These are phyloP conservation scores for Debaryomyces prosopidis DNA, from an alignment of 805 yeast genomes.

Conservation along the genomic window DNA sequence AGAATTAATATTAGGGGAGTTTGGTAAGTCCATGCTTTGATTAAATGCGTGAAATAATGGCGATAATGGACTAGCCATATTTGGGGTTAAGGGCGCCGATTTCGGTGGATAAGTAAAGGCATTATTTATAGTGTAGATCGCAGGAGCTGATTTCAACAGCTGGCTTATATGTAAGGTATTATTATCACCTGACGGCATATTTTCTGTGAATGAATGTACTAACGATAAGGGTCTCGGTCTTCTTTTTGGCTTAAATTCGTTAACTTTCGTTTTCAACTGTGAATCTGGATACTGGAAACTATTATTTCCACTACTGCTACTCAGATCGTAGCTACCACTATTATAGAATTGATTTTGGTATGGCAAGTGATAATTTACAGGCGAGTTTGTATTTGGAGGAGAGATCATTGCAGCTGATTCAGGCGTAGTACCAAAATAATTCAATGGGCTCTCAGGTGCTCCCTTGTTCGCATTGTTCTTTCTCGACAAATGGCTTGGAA, in stretches of 20 bases:
- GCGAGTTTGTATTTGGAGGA: constrained; percentile 29
- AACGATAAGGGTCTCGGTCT: constrained; percentile 42
- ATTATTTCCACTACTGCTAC: not conserved
- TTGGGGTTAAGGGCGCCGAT: constrained; percentile 27
- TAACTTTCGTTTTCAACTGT: not conserved
- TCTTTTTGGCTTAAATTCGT: constrained; percentile 36
- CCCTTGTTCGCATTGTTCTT: not conserved
- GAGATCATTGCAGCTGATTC: constrained; percentile 14
- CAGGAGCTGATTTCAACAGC: constrained; percentile 9
- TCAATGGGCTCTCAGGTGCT: not conserved
- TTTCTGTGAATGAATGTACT: constrained; percentile 29
- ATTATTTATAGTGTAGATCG: not conserved
- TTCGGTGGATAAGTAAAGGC: constrained; percentile 11
- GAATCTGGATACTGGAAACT: not conserved
- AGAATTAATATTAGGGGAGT: not conserved
- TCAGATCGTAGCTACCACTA: not conserved
- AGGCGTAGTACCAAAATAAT: not conserved
- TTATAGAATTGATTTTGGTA: constrained; percentile 1
- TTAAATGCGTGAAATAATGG: constrained; percentile 40
- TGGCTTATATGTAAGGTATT: constrained; percentile 1
- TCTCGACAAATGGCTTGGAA: not conserved
- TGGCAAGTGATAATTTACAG: constrained; percentile 8
- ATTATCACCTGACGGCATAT: constrained; percentile 6
- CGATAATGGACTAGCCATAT: constrained; percentile 36
- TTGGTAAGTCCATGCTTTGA: constrained; percentile 13